phyloP scores from a whole-genome alignment of 371 early-diverging fungal genomes.

The Apophysomyces ossiformis region DNA sequence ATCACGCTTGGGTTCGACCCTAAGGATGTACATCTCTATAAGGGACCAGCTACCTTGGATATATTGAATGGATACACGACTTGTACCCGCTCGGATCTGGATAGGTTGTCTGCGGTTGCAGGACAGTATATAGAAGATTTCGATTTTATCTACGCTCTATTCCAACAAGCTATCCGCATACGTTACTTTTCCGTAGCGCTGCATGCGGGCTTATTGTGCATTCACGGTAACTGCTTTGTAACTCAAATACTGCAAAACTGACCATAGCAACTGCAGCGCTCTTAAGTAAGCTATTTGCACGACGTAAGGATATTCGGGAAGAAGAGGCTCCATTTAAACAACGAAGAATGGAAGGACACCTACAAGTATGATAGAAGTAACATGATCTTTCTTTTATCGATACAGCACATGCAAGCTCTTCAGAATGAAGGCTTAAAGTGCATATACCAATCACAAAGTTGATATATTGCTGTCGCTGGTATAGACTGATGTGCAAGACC shows the following conservation, averaged over 20 bases:
- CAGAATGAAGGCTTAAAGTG: too few species aligned
- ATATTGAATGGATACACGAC: not conserved
- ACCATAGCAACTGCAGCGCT: not conserved
- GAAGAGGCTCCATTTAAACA: not conserved
- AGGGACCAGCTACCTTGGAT: conserved; percentile 24
- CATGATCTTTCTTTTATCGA: not conserved
- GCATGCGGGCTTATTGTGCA: not conserved
- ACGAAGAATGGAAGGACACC: not conserved
- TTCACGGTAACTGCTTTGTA: not conserved
- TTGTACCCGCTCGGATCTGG: not conserved
- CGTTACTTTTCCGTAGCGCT: not conserved
- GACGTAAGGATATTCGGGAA: not conserved
- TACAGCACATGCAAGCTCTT: too few species aligned
- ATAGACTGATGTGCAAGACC: too few species aligned
- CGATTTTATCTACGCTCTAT: not conserved
- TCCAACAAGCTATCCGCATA: not conserved
- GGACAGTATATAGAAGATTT: not conserved
- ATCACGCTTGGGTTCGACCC: conserved; percentile 26
- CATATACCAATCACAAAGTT: too few species aligned
- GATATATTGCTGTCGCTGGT: too few species aligned
- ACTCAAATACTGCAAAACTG: not conserved
- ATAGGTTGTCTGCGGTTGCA: not conserved
- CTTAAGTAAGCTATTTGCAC: not conserved
- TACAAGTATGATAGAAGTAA: not conserved
- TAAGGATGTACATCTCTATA: conserved; percentile 27